Evolutionary conservation across 768 basidiomycete species (phyloP).

Genomic region (Hypsizygus marmoreus): DNA sequence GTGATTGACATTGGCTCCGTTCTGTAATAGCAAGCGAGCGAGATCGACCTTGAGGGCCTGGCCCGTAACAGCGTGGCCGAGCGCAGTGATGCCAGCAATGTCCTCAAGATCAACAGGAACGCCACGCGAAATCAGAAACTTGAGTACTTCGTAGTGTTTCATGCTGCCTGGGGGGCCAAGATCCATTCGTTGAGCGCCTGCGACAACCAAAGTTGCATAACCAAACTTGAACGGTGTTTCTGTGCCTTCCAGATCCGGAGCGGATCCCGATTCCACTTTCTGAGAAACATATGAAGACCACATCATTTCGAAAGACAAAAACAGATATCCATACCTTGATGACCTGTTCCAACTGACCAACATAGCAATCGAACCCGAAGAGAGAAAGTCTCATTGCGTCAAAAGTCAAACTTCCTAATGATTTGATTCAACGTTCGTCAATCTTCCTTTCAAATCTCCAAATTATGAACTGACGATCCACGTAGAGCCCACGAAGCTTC

Average conservation of each 20-base stretch:
- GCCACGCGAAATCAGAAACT: slow-evolving; percentile 42
- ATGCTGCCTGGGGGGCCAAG: slow-evolving; percentile 12
- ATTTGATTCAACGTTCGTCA: too few species aligned
- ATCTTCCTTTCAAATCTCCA: too few species aligned
- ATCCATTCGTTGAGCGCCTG: slow-evolving; percentile 41
- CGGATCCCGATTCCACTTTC: slow-evolving; percentile 29
- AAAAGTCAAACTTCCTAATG: slow-evolving; percentile 30
- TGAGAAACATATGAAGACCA: slow-evolving; percentile 4
- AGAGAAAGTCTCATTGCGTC: slow-evolving; percentile 24
- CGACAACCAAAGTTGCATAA: slow-evolving; percentile 40
- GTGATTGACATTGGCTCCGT: too few species aligned
- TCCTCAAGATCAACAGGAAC: slow-evolving; percentile 42
- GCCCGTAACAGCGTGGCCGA: slow-evolving; percentile 45
- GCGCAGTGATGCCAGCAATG: slow-evolving; percentile 50
- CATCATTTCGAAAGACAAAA: neutral
- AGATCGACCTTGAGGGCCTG: slow-evolving; percentile 28
- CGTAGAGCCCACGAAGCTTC: slow-evolving; percentile 29
- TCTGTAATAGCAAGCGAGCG: slow-evolving; percentile 38
- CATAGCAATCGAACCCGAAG: slow-evolving; percentile 29
- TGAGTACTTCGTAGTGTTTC: slow-evolving; percentile 36
- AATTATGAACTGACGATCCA: slow-evolving; percentile 19
- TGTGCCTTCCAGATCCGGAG: slow-evolving; percentile 38
- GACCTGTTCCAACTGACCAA: slow-evolving; percentile 23
- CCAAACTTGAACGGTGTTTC: slow-evolving; percentile 47
- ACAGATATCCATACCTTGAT: slow-evolving; percentile 18